Evolutionary conservation across 192 early-diverging fungal genomes (phyloP).

Genomic region (Spizellomyces sp.): DNA sequence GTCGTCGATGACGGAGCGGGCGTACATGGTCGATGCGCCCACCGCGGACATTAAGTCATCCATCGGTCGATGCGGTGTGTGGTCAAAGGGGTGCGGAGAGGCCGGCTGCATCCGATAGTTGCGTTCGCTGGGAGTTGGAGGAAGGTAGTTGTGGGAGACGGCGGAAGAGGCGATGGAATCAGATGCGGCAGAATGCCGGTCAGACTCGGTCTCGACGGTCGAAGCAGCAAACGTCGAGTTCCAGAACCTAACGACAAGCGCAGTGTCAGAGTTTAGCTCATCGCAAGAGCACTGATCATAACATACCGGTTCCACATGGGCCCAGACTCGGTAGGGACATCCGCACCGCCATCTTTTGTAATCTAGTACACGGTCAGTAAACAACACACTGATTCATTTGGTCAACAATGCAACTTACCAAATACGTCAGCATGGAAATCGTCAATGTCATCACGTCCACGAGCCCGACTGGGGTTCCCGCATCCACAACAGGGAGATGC

Average conservation of each 20-base stretch:
- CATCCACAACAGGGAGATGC: slow-evolving; percentile 54
- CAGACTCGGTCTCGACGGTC: slow-evolving; percentile 34
- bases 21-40: slow-evolving; percentile 9
- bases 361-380: background rate
- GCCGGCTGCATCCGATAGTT: background rate
- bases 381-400: background rate
- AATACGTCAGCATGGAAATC: slow-evolving; percentile 48
- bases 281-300: background rate
- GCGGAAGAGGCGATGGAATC: slow-evolving; percentile 26
- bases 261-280: background rate
- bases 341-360: slow-evolving; percentile 2
- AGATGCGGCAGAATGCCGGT: slow-evolving; percentile 31
- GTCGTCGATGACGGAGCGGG: slow-evolving; percentile 10
- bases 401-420: slow-evolving; percentile 25
- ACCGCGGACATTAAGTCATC: slow-evolving; percentile 17
- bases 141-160: slow-evolving; percentile 18
- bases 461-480: slow-evolving; percentile 37
- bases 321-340: slow-evolving; percentile 29
- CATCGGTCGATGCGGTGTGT: background rate
- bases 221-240: slow-evolving; percentile 41
- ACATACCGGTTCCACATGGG: slow-evolving; percentile 41
- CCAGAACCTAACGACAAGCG: slow-evolving; percentile 25
- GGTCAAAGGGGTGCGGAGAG: slow-evolving; percentile 2
- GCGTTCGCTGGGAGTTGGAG: slow-evolving; percentile 13
- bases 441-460: slow-evolving; percentile 53